These are phyloP conservation scores for Escovopsis sp. DNA, from an alignment of 2,329 filamentous ascomycete genomes.

Conservation along the genomic window DNA sequence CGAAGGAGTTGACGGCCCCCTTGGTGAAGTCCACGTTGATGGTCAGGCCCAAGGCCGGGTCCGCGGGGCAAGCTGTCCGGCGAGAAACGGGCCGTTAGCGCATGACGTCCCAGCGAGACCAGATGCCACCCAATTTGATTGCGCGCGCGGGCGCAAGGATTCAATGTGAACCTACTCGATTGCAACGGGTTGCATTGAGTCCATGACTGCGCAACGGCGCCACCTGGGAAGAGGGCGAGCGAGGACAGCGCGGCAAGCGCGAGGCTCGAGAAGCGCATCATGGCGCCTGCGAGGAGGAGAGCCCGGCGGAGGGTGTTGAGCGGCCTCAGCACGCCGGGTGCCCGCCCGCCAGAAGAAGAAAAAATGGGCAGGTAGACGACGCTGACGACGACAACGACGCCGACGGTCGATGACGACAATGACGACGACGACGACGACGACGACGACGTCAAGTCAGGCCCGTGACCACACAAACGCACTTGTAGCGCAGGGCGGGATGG, in stretches of 20 bases:
- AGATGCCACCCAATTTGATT: neutral
- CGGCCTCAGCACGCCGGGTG: neutral
- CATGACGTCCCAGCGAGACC: neutral
- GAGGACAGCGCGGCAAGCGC: conserved; percentile 3
- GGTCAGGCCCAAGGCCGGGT: conserved; percentile 72
- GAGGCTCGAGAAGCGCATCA: conserved; percentile 4
- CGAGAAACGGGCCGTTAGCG: neutral
- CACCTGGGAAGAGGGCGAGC: conserved; percentile 10
- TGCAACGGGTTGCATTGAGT: conserved; percentile 25
- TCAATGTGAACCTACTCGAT: conserved; percentile 15
- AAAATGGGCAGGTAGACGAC: neutral
- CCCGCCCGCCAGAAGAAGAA: too few species aligned
- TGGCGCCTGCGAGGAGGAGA: conserved; percentile 4
- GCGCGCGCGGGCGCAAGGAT: neutral
- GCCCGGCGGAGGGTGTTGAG: too few species aligned
- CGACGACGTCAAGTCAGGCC: too few species aligned
- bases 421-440: too few species aligned
- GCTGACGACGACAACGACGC: neutral
- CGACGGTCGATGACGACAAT: neutral
- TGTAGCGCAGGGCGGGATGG: too few species aligned
- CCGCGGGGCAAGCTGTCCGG: conserved; percentile 46
- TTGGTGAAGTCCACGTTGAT: conserved; percentile 72
- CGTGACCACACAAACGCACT: too few species aligned
- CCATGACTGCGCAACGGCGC: conserved; percentile 24
- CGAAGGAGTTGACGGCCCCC: conserved; percentile 67